These are phyloP conservation scores for Turnera subulata DNA, from an alignment of 345 rosid species.

Conservation along the genomic window DNA sequence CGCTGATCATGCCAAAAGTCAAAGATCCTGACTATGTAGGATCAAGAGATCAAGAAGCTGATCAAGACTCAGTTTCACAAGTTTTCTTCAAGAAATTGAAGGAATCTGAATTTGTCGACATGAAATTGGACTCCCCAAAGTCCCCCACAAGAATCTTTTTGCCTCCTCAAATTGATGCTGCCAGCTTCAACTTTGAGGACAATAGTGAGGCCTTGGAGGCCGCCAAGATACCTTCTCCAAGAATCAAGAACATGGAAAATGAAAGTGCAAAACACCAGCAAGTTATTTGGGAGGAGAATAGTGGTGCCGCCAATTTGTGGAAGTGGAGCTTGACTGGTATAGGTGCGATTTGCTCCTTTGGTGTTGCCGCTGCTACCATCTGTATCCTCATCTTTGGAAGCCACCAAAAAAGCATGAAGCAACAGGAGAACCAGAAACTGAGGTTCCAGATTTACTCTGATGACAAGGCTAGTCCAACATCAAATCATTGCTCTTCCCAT, in stretches of 20 bases:
- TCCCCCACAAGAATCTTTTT: slow-evolving; percentile 28
- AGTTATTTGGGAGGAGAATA: slow-evolving; percentile 37
- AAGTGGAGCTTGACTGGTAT: slow-evolving; percentile 77
- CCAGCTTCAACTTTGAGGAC: slow-evolving; percentile 36
- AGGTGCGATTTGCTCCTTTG: slow-evolving; percentile 88
- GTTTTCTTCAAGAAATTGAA: slow-evolving; percentile 83
- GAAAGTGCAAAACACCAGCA: slow-evolving; percentile 19
- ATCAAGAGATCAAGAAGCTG: slow-evolving; percentile 22
- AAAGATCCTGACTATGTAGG: slow-evolving; percentile 18
- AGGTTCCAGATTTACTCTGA: slow-evolving; percentile 65
- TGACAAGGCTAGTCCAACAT: slow-evolving; percentile 50
- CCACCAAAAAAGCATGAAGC: slow-evolving; percentile 49
- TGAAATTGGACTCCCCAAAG: slow-evolving; percentile 76
- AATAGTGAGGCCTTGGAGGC: slow-evolving; percentile 26
- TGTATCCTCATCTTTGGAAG: slow-evolving; percentile 59
- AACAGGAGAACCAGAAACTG: slow-evolving; percentile 42
- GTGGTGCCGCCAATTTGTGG: slow-evolving; percentile 57
- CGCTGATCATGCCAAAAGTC: slow-evolving; percentile 32
- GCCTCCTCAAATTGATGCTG: slow-evolving; percentile 41
- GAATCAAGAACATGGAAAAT: slow-evolving; percentile 17
- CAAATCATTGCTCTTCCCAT: no score
- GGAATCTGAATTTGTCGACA: slow-evolving; percentile 92
- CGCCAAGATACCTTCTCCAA: slow-evolving; percentile 37
- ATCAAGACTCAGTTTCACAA: slow-evolving; percentile 63
- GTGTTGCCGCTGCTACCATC: slow-evolving; percentile 89